Evolutionary conservation across 78 protist genomes (phyloP).

Genomic region (Diacronema lutheri): DNA sequence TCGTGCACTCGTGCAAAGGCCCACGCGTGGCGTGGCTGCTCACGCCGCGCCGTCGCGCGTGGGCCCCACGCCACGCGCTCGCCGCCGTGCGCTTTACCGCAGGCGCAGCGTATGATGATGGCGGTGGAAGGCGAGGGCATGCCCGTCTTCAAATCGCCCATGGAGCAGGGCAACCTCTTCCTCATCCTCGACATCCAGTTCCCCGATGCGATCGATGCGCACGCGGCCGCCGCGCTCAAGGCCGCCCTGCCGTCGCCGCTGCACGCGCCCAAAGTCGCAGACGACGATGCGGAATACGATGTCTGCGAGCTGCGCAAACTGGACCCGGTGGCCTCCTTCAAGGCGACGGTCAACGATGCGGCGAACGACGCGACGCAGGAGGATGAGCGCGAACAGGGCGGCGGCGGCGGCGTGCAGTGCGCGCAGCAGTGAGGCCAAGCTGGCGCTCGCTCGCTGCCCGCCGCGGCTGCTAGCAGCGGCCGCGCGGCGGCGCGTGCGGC

Average conservation of each 20-base stretch:
- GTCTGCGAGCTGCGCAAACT: not conserved
- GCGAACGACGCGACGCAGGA: not conserved
- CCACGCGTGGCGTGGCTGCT: not conserved
- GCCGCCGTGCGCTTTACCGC: too few species aligned
- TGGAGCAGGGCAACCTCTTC: slow-evolving; percentile 83
- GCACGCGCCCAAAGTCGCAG: not conserved
- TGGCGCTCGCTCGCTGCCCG: too few species aligned
- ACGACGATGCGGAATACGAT: slow-evolving; percentile 42
- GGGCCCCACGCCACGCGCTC: too few species aligned
- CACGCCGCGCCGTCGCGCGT: slow-evolving; percentile 26
- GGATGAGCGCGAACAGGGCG: not conserved
- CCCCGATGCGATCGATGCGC: slow-evolving; percentile 52
- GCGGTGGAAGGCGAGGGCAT: slow-evolving; percentile 89
- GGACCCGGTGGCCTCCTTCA: not conserved
- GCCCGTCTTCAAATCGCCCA: slow-evolving; percentile 82
- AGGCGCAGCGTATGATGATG: slow-evolving; percentile 53
- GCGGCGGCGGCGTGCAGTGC: slow-evolving; percentile 46
- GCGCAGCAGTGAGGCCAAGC: slow-evolving; percentile 20
- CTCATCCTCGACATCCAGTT: slow-evolving; percentile 72
- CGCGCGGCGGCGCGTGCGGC: too few species aligned
- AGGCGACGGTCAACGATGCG: not conserved
- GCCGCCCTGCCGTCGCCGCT: slow-evolving; percentile 10
- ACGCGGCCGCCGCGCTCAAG: not conserved
- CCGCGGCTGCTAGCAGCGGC: too few species aligned
- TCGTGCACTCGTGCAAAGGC: too few species aligned